Conservation (phyloP, 306 rosid genomes). For the Ormosia semicastrata region DNA sequence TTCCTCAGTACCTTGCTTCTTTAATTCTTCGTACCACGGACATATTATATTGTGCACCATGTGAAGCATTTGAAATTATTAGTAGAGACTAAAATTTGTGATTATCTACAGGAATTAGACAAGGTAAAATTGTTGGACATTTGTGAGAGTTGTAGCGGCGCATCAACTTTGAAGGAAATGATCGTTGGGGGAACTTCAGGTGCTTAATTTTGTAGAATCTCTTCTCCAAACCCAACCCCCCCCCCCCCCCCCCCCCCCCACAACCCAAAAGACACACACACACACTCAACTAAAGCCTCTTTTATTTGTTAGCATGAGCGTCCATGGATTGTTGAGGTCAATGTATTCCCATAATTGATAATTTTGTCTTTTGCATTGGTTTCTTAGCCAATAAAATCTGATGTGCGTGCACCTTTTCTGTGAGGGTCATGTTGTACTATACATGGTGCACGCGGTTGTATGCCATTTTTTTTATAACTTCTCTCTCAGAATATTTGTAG, state of each 20-base stretch:
- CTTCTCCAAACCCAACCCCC: neutral
- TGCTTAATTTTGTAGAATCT: neutral
- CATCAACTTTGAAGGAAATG: conserved; percentile 24
- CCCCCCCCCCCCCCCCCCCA: too few relatives aligned
- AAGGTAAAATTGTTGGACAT: conserved; percentile 6
- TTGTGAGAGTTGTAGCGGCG: conserved; percentile 24
- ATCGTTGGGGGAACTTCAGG: conserved; percentile 21
- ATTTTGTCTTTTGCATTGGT: neutral
- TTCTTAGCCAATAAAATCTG: neutral
- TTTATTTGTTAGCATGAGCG: neutral
- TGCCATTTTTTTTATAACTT: neutral
- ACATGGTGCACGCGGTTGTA: neutral
- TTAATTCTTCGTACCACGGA: neutral
- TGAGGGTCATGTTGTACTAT: neutral
- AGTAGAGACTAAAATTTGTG: neutral
- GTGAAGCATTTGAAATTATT: conserved; percentile 8
- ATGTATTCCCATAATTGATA: neutral
- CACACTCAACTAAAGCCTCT: neutral
- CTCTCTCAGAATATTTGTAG: neutral
- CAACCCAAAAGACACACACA: neutral
- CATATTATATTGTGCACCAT: neutral
- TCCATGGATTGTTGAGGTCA: neutral
- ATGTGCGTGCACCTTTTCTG: neutral
- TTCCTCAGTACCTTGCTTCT: neutral
- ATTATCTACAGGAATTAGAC: conserved; percentile 40